Evolutionary conservation across 805 yeast genomes (phyloP).

Genomic region (Candida suzukii): DNA sequence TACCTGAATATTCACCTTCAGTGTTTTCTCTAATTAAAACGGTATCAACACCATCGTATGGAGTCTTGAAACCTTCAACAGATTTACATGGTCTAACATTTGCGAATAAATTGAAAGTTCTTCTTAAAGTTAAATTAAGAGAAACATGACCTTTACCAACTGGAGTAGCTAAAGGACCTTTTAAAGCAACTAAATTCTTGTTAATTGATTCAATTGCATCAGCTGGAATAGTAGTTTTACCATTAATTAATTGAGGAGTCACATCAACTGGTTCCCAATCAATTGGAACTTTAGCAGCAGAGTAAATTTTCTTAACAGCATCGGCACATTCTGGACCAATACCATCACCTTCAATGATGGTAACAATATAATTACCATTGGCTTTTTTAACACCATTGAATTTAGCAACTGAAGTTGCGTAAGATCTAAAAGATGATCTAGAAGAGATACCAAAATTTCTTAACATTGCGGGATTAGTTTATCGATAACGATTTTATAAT

Average conservation of each 20-base stretch:
- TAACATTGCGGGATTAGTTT: constrained; percentile 1
- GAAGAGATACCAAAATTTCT: not conserved
- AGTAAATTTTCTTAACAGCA: constrained; percentile 87
- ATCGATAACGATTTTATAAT: no score
- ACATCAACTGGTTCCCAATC: constrained; percentile 98
- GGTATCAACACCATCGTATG: constrained; percentile 83
- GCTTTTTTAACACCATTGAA: constrained; percentile 58
- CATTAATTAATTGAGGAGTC: constrained; percentile 85
- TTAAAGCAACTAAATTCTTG: constrained; percentile 88
- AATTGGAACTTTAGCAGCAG: constrained; percentile 92
- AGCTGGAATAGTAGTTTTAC: constrained; percentile 88
- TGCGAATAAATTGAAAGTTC: constrained; percentile 93
- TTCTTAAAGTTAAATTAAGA: constrained; percentile 93
- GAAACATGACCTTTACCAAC: constrained; percentile 98
- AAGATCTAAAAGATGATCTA: constrained; percentile 15
- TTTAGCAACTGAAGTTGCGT: constrained; percentile 48
- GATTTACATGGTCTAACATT: constrained; percentile 96
- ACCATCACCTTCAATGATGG: constrained; percentile 98
- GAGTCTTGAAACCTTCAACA: constrained; percentile 88
- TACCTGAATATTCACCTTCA: constrained; percentile 99
- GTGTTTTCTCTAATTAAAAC: constrained; percentile 98
- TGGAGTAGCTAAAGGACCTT: constrained; percentile 98
- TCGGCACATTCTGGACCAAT: constrained; percentile 93
- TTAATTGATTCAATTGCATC: constrained; percentile 89
- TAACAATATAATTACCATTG: constrained; percentile 86